Conservation (phyloP, 2,329 filamentous ascomycete genomes). For the Trichophyton schoenleinii region DNA sequence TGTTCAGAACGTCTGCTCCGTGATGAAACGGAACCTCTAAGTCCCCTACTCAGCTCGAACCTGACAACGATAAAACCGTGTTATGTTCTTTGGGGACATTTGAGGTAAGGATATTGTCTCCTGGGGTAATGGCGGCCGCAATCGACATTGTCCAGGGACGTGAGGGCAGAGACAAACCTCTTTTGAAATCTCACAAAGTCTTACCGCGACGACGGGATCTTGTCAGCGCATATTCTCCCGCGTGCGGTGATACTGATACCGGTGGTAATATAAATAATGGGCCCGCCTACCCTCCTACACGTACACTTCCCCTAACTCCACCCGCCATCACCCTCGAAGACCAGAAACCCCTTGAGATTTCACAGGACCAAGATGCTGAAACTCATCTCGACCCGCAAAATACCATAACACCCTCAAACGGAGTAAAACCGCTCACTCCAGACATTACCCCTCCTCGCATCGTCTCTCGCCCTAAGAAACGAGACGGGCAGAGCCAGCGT, state of each 20-base stretch:
- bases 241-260: background rate
- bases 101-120: background rate
- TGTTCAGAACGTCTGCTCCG: background rate
- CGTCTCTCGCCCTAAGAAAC: conserved; percentile 20
- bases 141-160: background rate
- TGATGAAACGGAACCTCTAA: background rate
- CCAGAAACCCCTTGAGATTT: conserved; percentile 16
- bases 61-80: background rate
- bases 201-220: conserved; percentile 27
- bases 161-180: conserved; percentile 17
- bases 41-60: background rate
- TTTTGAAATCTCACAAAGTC: conserved; percentile 30
- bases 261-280: conserved; percentile 13
- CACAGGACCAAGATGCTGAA: conserved; percentile 15
- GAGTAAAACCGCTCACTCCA: conserved; percentile 59
- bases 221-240: background rate
- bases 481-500: conserved; percentile 34
- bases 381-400: conserved; percentile 9
- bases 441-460: conserved; percentile 58
- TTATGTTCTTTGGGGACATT: background rate
- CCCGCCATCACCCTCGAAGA: conserved; percentile 21
- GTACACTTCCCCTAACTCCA: conserved; percentile 28
- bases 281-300: conserved; percentile 16
- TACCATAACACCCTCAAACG: conserved; percentile 48
- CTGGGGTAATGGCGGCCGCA: background rate